Base-by-base conservation (phyloP, 2,329 filamentous ascomycete species). In the Fusarium burgessii region DNA sequence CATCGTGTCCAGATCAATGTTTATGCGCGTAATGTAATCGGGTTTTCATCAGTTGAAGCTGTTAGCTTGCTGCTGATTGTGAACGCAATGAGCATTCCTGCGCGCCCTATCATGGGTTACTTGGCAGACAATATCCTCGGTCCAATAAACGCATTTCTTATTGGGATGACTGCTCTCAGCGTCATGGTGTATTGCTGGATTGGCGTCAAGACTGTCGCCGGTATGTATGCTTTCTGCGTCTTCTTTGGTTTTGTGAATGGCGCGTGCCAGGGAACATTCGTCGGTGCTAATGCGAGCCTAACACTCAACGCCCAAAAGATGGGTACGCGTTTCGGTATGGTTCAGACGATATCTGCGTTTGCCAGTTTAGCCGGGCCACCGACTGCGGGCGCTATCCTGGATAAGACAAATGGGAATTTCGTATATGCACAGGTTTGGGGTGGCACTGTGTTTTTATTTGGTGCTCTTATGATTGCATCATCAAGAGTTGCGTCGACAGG, bases 1-100 rank as follows among this genome's bases (percentile, higher is more conserved):
- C 49, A 23, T 7, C 32, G 32, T 2, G 6, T 51, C 29, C 27
- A 85, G 83, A 82, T 85, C 66, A 84, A 84, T 43, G 82, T 80
- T 20, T 85, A 81, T 69, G 82, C 78, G 11, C 73, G 71, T 33
- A 77, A 74, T 20, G 63, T 76, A 23, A 79, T 85, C 35, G 78
- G 80, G 10, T 71, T 89, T 12, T 77, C 79, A 5, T 84, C 89
- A 10, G 84, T 92, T 57, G 87, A 91, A 52, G 78, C 79, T 12
- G 77, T 77, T 4, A 83, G 84, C 71, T 78, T 92, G 17, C 81
- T 93, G 15, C 83, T 92, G n/a, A 82, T 92, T 27, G 81, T 91
- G 75, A 93, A 92, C 78, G 89, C 87, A 33, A 83, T 90, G 36
- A 88, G 90, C 6, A 72, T 88, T 18, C 69, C 87, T 8, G 89